Evolutionary conservation across 2,329 filamentous ascomycete species (phyloP), one percentile per base, ranked within the genome.

Genomic region (Sclerotinia spermophila): DNA sequence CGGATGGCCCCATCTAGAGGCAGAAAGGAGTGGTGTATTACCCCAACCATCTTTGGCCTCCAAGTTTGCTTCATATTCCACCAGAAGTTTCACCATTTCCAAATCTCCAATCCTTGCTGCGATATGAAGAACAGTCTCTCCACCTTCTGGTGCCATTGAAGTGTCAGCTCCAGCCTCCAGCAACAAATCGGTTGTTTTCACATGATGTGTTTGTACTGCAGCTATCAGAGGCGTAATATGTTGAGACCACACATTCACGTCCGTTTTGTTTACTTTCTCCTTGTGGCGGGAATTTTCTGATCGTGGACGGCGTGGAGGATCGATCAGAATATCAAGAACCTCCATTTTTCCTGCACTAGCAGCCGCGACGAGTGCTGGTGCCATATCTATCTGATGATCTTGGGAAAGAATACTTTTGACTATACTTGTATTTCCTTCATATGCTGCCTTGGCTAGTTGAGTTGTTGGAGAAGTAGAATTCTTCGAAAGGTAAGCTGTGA

Each of bases 141-240:
- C 71, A 35, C 59, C 66, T 30, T 73, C 72, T 10, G 42, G 45
- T 35, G 67, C 71, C 2, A 75, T 33, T 27, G 73, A 72, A 2
- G 73, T 70, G 51, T 75, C 70, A 2, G 74, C 74, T 30, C 73
- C 75, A 24, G 67, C 64, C 53, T 73, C 73, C 2, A 74, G 66
- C 19, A 74, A 55, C 8, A 73, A 61, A 38, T 71, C 68, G 2
- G 73, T 66, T 1, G 74, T 75, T 55, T 73, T 74, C n/a, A 67
- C 35, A 67, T 74, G 73, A 5, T 72, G 53, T 19, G 72, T 71
- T 55, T 72, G 71, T 17, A 75, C 73, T 2, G 74, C 73, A 17
- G 72, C 72, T 15, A 73, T 59, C 21, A 75, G 38, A 13, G 74
- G 74, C 4, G 74, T 75, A 11, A 62, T 71, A 21, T 72, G 62